Conservation (phyloP, 169 alveolate species). For the Pseudocohnilembus persalinus region DNA sequence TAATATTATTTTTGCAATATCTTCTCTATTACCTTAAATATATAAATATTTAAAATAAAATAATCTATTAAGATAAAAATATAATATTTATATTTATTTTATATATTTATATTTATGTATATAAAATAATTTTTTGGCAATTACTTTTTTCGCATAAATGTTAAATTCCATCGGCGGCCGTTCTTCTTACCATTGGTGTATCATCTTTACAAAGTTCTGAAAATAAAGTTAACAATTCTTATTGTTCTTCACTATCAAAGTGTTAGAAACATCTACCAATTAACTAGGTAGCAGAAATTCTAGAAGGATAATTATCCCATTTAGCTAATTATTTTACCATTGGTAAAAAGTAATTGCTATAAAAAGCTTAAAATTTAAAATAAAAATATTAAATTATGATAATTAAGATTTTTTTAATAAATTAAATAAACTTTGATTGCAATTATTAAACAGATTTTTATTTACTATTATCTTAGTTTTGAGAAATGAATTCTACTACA, state of each 20-base stretch:
- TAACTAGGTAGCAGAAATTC: slow-evolving; percentile 44
- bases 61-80: not conserved
- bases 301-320: slow-evolving; percentile 50
- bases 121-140: slow-evolving; percentile 1
- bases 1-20: slow-evolving; percentile 20
- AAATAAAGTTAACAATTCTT: slow-evolving; percentile 20
- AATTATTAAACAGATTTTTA: not conserved
- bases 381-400: not conserved
- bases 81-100: not conserved
- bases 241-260: slow-evolving; percentile 14
- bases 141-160: slow-evolving; percentile 18
- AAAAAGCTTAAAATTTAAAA: slow-evolving; percentile 23
- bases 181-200: slow-evolving; percentile 56
- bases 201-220: slow-evolving; percentile 44
- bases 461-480: slow-evolving; percentile 25
- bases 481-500: slow-evolving; percentile 16
- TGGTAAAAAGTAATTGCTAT: slow-evolving; percentile 29
- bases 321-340: slow-evolving; percentile 31
- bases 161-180: slow-evolving; percentile 31
- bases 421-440: too few relatives aligned
- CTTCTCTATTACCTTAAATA: slow-evolving; percentile 9
- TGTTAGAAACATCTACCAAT: slow-evolving; percentile 16
- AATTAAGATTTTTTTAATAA: too few relatives aligned
- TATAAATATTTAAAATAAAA: not conserved
- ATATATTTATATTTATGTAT: not conserved